Conservation (phyloP, 2,329 filamentous ascomycete genomes). For the Arthrobotrys musiformis region DNA sequence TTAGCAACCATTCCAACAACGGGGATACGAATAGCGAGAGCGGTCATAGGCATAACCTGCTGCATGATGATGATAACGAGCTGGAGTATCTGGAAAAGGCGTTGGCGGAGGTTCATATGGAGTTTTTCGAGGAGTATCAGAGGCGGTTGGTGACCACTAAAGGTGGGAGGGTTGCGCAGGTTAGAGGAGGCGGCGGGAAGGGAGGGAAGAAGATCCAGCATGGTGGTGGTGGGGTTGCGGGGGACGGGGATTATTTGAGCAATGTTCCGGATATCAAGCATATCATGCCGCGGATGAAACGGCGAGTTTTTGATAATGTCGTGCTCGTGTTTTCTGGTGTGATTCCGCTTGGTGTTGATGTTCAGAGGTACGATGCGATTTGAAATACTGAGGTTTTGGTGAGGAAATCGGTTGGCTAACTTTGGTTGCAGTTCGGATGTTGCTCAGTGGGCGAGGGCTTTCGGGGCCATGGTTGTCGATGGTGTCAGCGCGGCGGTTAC, state of each 20-base stretch:
- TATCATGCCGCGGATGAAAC: conserved; percentile 85
- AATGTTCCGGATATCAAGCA: conserved; percentile 84
- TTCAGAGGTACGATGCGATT: conserved; percentile 68
- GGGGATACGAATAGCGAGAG: conserved; percentile 65
- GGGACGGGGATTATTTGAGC: conserved; percentile 66
- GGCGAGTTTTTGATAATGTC: conserved; percentile 76
- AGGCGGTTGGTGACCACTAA: conserved; percentile 64
- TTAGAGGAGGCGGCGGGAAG: conserved; percentile 65
- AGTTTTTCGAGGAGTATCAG: conserved; percentile 87
- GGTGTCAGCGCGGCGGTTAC: conserved; percentile 66
- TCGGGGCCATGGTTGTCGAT: conserved; percentile 74
- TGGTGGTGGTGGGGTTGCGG: conserved; percentile 54
- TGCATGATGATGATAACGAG: conserved; percentile 89
- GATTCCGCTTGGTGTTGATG: conserved; percentile 81
- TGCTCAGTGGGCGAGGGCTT: conserved; percentile 84
- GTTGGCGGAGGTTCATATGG: conserved; percentile 77
- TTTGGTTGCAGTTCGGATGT: conserved; percentile 76
- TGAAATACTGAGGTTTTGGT: conserved; percentile 8
- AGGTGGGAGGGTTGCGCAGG: conserved; percentile 66
- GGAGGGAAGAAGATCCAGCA: conserved; percentile 60
- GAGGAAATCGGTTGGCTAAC: neutral
- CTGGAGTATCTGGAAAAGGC: conserved; percentile 80
- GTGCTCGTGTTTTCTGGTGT: conserved; percentile 90
- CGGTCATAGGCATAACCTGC: conserved; percentile 75
- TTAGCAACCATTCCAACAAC: conserved; percentile 60